Evolutionary conservation across 306 rosid species (phyloP).

Genomic region (Senna tora): DNA sequence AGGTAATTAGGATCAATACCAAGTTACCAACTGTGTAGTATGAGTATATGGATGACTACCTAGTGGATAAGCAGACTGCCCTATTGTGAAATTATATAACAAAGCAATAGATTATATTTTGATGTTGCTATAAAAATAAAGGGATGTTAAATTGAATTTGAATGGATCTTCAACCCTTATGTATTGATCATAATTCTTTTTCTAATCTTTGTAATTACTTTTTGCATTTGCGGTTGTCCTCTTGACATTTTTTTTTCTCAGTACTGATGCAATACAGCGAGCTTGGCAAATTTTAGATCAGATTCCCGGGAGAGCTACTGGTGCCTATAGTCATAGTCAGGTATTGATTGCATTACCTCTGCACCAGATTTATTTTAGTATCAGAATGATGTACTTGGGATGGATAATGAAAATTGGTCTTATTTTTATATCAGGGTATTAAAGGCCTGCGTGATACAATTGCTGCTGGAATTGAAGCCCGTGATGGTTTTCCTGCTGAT

Average conservation of each 20-base stretch:
- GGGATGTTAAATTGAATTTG: neutral
- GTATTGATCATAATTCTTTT: neutral
- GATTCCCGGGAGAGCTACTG: conserved; percentile 78
- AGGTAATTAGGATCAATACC: conserved; percentile 56
- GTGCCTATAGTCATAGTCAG: conserved; percentile 83
- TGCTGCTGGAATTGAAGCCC: conserved; percentile 69
- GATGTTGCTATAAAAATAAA: neutral
- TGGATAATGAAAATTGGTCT: conserved; percentile 9
- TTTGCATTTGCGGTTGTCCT: conserved; percentile 3
- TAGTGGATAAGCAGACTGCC: neutral
- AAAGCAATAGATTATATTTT: neutral
- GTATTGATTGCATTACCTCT: conserved; percentile 33
- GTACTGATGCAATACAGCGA: conserved; percentile 57
- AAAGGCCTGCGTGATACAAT: conserved; percentile 73
- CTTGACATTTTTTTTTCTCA: conserved; percentile 28
- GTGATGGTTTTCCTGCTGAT: conserved; percentile 68
- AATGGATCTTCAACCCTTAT: neutral
- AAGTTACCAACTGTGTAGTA: conserved; percentile 19
- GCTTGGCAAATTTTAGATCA: conserved; percentile 76
- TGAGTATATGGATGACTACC: conserved; percentile 32
- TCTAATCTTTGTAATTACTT: neutral
- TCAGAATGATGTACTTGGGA: neutral
- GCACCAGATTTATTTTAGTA: conserved; percentile 3
- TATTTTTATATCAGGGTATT: conserved; percentile 51
- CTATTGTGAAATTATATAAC: neutral